Evolutionary conservation across 2,329 filamentous ascomycete species (phyloP), one percentile per base, ranked within the genome.

Genomic region (Penicillium sp.): DNA sequence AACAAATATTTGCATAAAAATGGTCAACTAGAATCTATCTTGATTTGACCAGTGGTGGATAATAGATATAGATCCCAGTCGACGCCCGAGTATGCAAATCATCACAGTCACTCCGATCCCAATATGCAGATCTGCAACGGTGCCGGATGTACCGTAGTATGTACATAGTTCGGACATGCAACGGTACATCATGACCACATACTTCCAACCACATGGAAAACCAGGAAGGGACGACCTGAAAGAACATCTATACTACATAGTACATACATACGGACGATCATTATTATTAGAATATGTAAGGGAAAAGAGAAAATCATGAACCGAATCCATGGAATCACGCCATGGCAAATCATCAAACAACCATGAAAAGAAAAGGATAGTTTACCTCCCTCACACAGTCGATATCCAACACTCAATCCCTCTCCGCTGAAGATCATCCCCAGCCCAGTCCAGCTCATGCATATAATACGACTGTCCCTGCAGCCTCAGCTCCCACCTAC

Each of bases 391-490:
- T 53, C 48, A 60, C 36, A 49, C 51, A 33, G 43, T 56, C 36
- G 55, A 53, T 45, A 70, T 60, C 49, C 55, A 57, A 59, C 68
- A 70, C 30, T 65, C 59, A 49, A 70, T 64, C 19, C 66, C 65
- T 49, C 61, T 62, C 55, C 58, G 61, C 35, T 58, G 50, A 53
- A 71, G 58, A 49, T 65, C 63, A 6, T 58, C 55, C 46, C 19
- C 50, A 55, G 13, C 53, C 49, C 27, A 69, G 48, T 56, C 68
- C 66, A 41, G 64, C 5, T 22, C 19, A 5, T n/a, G 59, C 13
- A 54, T 46, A 49, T 70, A 70, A 39, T 69, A 70, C 14, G 61
- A 60, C 54, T 69, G 67, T 34, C 59, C 58, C 27, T 66, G 67
- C 31, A 71, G 49, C 36, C 63, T 56, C 25, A 70, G 48, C 41